phyloP scores from a whole-genome alignment of 495 filamentous ascomycete genomes.

The Xylaria scruposa region DNA sequence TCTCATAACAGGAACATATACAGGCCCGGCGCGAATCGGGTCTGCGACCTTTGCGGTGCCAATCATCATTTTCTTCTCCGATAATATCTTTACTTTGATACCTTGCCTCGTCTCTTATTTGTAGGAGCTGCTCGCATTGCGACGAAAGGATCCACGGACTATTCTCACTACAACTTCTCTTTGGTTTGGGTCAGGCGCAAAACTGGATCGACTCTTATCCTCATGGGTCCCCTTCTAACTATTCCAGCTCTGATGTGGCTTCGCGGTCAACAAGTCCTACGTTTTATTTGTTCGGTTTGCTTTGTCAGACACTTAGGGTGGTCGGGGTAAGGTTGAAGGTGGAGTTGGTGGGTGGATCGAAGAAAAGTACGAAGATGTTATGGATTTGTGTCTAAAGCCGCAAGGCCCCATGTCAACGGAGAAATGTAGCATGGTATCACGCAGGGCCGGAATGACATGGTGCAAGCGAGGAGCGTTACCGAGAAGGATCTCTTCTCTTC shows the following conservation, averaged over 20 bases:
- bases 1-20: constrained; percentile 8
- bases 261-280: constrained; percentile 1
- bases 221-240: not conserved
- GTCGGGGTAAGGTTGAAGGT: not conserved
- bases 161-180: constrained; percentile 18
- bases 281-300: constrained; percentile 16
- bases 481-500: constrained; percentile 1
- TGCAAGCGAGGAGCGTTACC: not conserved
- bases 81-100: constrained; percentile 8
- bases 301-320: constrained; percentile 6
- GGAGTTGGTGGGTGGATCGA: constrained; percentile 12
- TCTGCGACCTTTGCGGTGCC: not conserved
- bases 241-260: not conserved
- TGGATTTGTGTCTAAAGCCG: not conserved
- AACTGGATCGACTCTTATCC: constrained; percentile 18
- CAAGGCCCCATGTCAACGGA: not conserved
- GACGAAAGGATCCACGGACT: constrained; percentile 9
- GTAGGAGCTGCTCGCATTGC: not conserved
- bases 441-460: not conserved
- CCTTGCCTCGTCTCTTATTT: constrained; percentile 13
- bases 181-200: constrained; percentile 12
- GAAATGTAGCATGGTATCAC: constrained; percentile 4
- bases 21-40: not conserved
- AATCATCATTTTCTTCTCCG: constrained; percentile 9
- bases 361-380: not conserved